phyloP scores from a whole-genome alignment of 2,329 filamentous ascomycete species.

The Fusarium odoratissimum region DNA sequence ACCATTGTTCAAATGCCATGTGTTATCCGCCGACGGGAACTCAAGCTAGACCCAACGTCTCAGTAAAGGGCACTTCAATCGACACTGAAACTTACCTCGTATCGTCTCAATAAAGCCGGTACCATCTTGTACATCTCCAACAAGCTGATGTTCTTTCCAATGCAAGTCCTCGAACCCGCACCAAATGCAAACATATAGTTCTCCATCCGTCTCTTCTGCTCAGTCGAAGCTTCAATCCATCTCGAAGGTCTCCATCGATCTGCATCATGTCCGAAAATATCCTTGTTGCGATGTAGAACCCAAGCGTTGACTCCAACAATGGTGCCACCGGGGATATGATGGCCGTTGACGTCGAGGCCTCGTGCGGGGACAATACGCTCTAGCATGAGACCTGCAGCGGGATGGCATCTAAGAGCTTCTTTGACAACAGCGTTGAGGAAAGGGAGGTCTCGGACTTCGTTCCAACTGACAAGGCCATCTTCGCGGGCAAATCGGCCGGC shows the following conservation, averaged over 20 bases:
- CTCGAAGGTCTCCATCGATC: constrained; percentile 66
- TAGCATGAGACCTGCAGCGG: constrained; percentile 76
- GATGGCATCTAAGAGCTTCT: constrained; percentile 80
- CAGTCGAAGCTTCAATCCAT: constrained; percentile 66
- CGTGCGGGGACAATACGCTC: constrained; percentile 76
- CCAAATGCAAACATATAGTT: constrained; percentile 66
- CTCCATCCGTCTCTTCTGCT: constrained; percentile 42
- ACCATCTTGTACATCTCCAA: constrained; percentile 72
- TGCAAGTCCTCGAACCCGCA: constrained; percentile 75
- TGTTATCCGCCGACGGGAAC: not conserved
- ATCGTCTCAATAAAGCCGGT: constrained; percentile 47
- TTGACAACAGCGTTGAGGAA: constrained; percentile 83
- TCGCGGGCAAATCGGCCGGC: constrained; percentile 61
- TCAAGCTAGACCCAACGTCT: not conserved
- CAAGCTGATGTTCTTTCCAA: constrained; percentile 72
- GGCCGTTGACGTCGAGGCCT: constrained; percentile 70
- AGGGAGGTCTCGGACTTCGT: constrained; percentile 74
- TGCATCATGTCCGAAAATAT: constrained; percentile 75
- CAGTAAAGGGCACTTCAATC: rapidly evolving
- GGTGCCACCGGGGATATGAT: constrained; percentile 73
- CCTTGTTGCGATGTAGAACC: constrained; percentile 75
- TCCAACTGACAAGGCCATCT: constrained; percentile 72
- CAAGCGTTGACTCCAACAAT: constrained; percentile 80
- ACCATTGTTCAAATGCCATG: constrained; percentile 1
- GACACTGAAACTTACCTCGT: not conserved